A percentile compares a stretch with the other conserved stretches of the same genome.
phyloP scores from a whole-genome alignment of 2,329 filamentous ascomycete genomes.

The Aspergillus tamarii region DNA sequence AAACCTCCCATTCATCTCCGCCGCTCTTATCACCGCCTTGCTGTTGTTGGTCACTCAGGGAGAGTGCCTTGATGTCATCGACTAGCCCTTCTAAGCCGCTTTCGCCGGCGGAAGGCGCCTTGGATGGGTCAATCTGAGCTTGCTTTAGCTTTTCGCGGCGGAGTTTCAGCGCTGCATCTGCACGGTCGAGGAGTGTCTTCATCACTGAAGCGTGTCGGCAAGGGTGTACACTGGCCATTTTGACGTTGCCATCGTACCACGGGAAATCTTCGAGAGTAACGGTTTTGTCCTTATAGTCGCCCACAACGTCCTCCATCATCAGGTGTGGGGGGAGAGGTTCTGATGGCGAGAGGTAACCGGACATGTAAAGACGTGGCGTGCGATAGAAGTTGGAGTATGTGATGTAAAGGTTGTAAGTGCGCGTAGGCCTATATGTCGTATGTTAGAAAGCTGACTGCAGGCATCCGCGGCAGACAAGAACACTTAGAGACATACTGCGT shows the following conservation, averaged over 20 bases:
- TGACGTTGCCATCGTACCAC: constrained; percentile 86
- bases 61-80: constrained; percentile 71
- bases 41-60: constrained; percentile 54
- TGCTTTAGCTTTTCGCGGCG: constrained; percentile 78
- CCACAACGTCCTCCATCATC: constrained; percentile 97
- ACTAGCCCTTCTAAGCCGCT: constrained; percentile 82
- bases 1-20: constrained; percentile 67
- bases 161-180: constrained; percentile 88
- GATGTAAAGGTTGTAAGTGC: constrained; percentile 98
- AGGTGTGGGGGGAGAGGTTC: constrained; percentile 78
- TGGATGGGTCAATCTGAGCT: constrained; percentile 59
- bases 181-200: constrained; percentile 94
- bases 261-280: constrained; percentile 97
- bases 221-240: constrained; percentile 95
- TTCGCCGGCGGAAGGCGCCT: constrained; percentile 34
- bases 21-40: constrained; percentile 33
- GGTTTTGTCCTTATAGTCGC: constrained; percentile 97
- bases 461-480: not conserved
- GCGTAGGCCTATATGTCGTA: constrained; percentile 65
- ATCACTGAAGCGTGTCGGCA: constrained; percentile 98
- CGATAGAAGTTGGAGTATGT: constrained; percentile 97
- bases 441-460: not conserved
- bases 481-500: constrained; percentile 54
- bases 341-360: constrained; percentile 79
- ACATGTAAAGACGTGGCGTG: constrained; percentile 92